Percentiles rank a stretch among this genome's conserved stretches.
phyloP scores from a whole-genome alignment of 225 moss, liverwort and hornwort genomes.

The Straminergon stramineum region DNA sequence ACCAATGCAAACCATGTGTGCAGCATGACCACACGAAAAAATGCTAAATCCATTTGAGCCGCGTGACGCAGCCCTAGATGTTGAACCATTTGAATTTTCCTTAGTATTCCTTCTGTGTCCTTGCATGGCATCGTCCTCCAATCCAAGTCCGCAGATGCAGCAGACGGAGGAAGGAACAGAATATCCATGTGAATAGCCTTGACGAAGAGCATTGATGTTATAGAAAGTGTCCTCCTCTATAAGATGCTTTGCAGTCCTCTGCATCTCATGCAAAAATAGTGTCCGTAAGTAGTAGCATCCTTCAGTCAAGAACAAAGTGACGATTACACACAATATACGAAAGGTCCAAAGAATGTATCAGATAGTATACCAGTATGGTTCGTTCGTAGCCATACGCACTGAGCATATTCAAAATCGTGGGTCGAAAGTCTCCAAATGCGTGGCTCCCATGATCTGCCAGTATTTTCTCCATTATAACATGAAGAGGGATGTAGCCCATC shows the following conservation, averaged over 20 bases:
- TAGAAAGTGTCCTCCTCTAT: constrained; percentile 89
- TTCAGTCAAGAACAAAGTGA: background rate
- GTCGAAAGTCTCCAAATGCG: constrained; percentile 91
- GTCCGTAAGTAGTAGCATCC: background rate
- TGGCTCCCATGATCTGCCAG: constrained; percentile 80
- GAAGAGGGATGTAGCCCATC: constrained; percentile 93
- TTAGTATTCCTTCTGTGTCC: background rate
- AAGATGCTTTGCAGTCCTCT: constrained; percentile 91
- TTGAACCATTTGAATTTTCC: constrained; percentile 26
- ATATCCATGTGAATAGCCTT: constrained; percentile 65
- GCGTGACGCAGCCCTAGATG: constrained; percentile 8
- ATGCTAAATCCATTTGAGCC: constrained; percentile 45
- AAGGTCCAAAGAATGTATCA: background rate
- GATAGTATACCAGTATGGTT: constrained; percentile 67
- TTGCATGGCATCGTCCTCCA: constrained; percentile 40
- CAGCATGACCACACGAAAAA: constrained; percentile 86
- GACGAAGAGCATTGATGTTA: constrained; percentile 70
- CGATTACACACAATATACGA: background rate
- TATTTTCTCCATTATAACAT: constrained; percentile 90
- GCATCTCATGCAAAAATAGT: constrained; percentile 17
- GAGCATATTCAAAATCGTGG: constrained; percentile 91
- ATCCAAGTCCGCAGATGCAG: constrained; percentile 62
- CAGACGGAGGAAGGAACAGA: constrained; percentile 53
- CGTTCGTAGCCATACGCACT: constrained; percentile 94
- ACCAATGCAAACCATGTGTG: constrained; percentile 45